These are phyloP conservation scores for Trichophyton schoenleinii DNA, from an alignment of 2,329 filamentous ascomycete species.

Conservation along the genomic window DNA sequence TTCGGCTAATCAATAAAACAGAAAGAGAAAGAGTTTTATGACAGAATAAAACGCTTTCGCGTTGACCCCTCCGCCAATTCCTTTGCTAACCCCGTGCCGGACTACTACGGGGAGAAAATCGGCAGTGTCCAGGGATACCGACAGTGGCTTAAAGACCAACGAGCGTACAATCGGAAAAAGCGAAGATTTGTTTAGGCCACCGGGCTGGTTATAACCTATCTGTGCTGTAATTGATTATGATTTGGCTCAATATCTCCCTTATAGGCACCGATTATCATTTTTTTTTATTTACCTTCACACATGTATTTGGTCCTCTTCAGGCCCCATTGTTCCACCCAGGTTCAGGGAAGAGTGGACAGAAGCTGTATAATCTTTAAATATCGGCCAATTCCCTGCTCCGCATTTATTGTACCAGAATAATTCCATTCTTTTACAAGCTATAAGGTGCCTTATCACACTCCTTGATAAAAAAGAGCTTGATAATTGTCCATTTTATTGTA, in stretches of 20 bases:
- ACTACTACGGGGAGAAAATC: constrained; percentile 99
- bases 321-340: background rate
- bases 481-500: background rate
- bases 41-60: constrained; percentile 77
- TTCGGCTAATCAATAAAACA: constrained; percentile 23
- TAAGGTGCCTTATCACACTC: background rate
- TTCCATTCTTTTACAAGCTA: background rate
- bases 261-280: background rate
- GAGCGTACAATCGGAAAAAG: constrained; percentile 90
- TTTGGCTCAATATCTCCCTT: background rate
- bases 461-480: background rate
- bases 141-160: constrained; percentile 93
- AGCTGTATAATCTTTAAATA: background rate
- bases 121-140: constrained; percentile 82
- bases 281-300: background rate
- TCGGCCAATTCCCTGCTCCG: background rate
- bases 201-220: background rate
- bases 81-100: constrained; percentile 82
- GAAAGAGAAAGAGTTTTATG: constrained; percentile 93
- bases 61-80: constrained; percentile 85
- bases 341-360: background rate
- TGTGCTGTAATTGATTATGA: background rate
- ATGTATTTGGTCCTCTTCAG: background rate
- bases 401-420: background rate
- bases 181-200: constrained; percentile 25